Percentiles rank a stretch among this genome's conserved stretches.
These are phyloP conservation scores for Penicillium sp. DNA, from an alignment of 2,329 filamentous ascomycete species.

Conservation along the genomic window DNA sequence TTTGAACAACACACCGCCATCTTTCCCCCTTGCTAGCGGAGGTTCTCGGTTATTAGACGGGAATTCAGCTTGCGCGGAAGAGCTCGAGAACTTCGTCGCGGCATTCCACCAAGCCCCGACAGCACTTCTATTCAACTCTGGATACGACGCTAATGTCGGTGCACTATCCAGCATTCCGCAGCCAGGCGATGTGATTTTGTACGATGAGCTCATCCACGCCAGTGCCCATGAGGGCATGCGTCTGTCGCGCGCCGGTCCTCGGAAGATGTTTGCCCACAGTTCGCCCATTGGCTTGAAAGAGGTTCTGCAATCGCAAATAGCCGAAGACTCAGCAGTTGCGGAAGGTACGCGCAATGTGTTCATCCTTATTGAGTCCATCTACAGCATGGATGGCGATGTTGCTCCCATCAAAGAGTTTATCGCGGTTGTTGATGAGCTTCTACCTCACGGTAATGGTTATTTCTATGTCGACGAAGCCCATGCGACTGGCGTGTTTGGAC, in stretches of 20 bases:
- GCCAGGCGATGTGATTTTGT: constrained; percentile 61
- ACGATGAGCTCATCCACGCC: constrained; percentile 74
- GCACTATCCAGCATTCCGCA: constrained; percentile 61
- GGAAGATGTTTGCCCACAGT: constrained; percentile 50
- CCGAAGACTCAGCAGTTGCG: constrained; percentile 29
- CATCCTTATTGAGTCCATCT: constrained; percentile 67
- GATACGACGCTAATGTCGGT: constrained; percentile 65
- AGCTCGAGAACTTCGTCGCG: constrained; percentile 58
- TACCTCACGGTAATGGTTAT: constrained; percentile 57
- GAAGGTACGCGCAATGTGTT: constrained; percentile 56
- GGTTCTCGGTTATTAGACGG: constrained; percentile 65
- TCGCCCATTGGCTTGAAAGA: constrained; percentile 3
- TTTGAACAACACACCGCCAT: constrained; percentile 35
- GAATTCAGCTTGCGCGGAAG: constrained; percentile 59
- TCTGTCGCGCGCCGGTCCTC: constrained; percentile 51
- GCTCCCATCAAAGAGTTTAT: constrained; percentile 62
- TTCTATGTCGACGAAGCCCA: constrained; percentile 59
- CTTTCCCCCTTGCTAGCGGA: constrained; percentile 51
- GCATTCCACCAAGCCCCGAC: constrained; percentile 57
- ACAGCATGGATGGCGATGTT: constrained; percentile 82
- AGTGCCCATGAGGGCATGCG: constrained; percentile 76
- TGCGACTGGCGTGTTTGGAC: constrained; percentile 50
- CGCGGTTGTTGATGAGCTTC: constrained; percentile 51
- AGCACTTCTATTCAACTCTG: constrained; percentile 62
- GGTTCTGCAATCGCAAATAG: not conserved